A percentile compares a stretch with the other conserved stretches of the same genome.
Evolutionary conservation across 129 eudicot species (phyloP).

Genomic region (sunflower (Helianthus annuus)): HanXRQr2.0-SUNRISE NC_035433.2:74269185-74269684

Average conservation of each 20-base stretch:
- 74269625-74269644: background rate
- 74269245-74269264: constrained; percentile 34
- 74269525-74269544: constrained; percentile 90
- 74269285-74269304: constrained; percentile 23
- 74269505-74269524: constrained; percentile 83
- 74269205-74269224: constrained; percentile 43
- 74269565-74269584: constrained; percentile 68
- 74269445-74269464: background rate
- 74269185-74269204: constrained; percentile 25
- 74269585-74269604: constrained; percentile 66
- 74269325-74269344: constrained; percentile 48
- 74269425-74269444: background rate
- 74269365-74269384: constrained; percentile 74
- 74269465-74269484: background rate
- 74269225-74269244: constrained; percentile 20
- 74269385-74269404: constrained; percentile 57
- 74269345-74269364: constrained; percentile 58
- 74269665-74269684: background rate
- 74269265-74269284: constrained; percentile 47
- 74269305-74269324: constrained; percentile 17
- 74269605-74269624: background rate
- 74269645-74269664: background rate
- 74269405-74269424: constrained; percentile 40
- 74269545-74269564: constrained; percentile 88
- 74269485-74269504: constrained; percentile 41